A percentile compares a stretch with the other conserved stretches of the same genome.
These are phyloP conservation scores for Starmerella tilneyi DNA, from an alignment of 805 yeast genomes.

Conservation along the genomic window DNA sequence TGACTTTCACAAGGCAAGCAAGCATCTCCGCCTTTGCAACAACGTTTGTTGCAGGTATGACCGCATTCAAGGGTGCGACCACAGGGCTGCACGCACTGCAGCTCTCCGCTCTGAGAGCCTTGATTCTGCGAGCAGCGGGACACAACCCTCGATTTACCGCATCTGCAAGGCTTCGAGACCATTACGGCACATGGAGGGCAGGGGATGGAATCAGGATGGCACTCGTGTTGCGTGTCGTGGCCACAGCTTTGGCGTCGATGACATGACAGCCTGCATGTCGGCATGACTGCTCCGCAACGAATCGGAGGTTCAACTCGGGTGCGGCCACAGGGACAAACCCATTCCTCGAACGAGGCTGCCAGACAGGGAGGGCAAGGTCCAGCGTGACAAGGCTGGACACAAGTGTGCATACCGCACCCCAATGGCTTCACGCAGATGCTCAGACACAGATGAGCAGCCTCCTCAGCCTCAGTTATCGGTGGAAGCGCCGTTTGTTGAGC, in stretches of 20 bases:
- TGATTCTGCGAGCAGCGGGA: constrained; percentile 3
- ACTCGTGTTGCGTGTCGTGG: constrained; percentile 25
- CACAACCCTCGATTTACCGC: constrained; percentile 38
- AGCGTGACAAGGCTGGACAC: constrained; percentile 28
- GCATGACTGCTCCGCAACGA: constrained; percentile 29
- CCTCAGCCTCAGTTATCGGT: constrained; percentile 17
- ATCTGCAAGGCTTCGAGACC: constrained; percentile 47
- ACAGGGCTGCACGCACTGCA: constrained; percentile 7
- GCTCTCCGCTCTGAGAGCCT: not conserved
- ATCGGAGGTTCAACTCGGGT: constrained; percentile 29
- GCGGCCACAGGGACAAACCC: constrained; percentile 29
- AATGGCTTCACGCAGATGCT: constrained; percentile 25
- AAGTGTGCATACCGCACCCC: constrained; percentile 28
- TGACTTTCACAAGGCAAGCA: constrained; percentile 13
- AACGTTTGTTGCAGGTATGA: constrained; percentile 11
- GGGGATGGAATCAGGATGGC: constrained; percentile 17
- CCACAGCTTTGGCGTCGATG: constrained; percentile 27
- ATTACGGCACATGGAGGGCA: constrained; percentile 26
- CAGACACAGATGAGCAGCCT: constrained; percentile 28
- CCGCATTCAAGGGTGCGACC: constrained; percentile 12
- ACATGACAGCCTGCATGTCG: constrained; percentile 26
- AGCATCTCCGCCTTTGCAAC: constrained; percentile 6
- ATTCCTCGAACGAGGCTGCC: constrained; percentile 28
- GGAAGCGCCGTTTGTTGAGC: not conserved
- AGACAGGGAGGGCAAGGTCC: constrained; percentile 31